These are phyloP conservation scores for Diaporthe aspalathi DNA, from an alignment of 2,329 filamentous ascomycete genomes.

Conservation along the genomic window DNA sequence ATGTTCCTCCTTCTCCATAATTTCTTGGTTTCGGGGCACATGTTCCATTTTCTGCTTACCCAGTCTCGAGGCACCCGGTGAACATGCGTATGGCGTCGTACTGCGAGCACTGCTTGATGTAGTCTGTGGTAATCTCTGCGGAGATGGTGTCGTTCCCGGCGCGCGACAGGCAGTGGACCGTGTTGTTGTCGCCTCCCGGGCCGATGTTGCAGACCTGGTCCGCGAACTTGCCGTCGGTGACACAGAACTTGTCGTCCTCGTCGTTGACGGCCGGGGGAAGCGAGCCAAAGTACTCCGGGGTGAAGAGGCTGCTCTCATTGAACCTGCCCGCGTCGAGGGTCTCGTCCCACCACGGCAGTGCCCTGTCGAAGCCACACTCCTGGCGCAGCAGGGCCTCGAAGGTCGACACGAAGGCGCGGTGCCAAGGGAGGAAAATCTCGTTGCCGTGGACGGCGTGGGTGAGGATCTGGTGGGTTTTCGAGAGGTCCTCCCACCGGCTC, in stretches of 20 bases:
- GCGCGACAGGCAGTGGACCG: conserved; percentile 20
- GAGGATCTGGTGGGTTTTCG: conserved; percentile 48
- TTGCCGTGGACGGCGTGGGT: conserved; percentile 48
- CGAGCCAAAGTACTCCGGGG: conserved; percentile 16
- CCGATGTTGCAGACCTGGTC: conserved; percentile 26
- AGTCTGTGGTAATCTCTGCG: neutral
- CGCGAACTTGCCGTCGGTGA: conserved; percentile 24
- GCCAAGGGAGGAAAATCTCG: conserved; percentile 33
- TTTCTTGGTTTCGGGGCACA: neutral
- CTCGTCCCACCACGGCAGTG: conserved; percentile 33
- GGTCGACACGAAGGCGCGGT: conserved; percentile 25
- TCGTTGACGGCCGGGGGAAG: neutral
- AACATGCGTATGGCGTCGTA: neutral
- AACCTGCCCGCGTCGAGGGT: conserved; percentile 30
- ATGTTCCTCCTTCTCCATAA: too few relatives aligned
- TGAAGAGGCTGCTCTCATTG: conserved; percentile 27
- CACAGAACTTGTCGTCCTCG: conserved; percentile 3
- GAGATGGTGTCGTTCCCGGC: conserved; percentile 15
- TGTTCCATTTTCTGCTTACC: neutral
- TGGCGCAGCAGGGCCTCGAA: conserved; percentile 33
- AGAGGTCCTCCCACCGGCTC: conserved; percentile 50
- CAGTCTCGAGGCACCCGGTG: neutral
- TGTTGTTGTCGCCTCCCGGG: conserved; percentile 10
- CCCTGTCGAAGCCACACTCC: conserved; percentile 27
- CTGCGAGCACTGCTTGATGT: neutral